Conservation (phyloP, 2,329 filamentous ascomycete genomes). For the Botrytis sinoallii region DNA sequence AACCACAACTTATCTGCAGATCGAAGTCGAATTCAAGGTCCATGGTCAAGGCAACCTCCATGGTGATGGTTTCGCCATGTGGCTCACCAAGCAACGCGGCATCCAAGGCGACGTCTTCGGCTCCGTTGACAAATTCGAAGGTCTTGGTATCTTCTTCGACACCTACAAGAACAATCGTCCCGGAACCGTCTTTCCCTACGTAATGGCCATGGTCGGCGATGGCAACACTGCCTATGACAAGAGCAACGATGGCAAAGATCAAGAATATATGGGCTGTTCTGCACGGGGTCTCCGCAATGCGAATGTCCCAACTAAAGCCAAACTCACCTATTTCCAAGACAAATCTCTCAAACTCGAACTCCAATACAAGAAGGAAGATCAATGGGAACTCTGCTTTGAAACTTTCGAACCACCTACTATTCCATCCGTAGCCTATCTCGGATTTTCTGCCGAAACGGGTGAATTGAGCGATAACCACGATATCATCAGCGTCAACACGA, state of each 20-base stretch:
- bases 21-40: slow-evolving; percentile 94
- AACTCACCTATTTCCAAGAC: slow-evolving; percentile 95
- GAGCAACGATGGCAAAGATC: slow-evolving; percentile 87
- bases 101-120: slow-evolving; percentile 83
- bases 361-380: slow-evolving; percentile 86
- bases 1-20: slow-evolving; percentile 42
- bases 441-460: slow-evolving; percentile 85
- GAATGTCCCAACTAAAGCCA: slow-evolving; percentile 76
- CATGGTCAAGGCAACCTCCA: slow-evolving; percentile 85
- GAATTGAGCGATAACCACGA: slow-evolving; percentile 98
- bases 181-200: slow-evolving; percentile 91
- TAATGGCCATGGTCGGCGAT: slow-evolving; percentile 98
- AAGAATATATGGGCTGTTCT: slow-evolving; percentile 92
- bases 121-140: slow-evolving; percentile 83
- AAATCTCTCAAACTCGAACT: slow-evolving; percentile 86
- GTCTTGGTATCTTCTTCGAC: slow-evolving; percentile 87
- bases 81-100: slow-evolving; percentile 92
- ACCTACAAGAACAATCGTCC: slow-evolving; percentile 99
- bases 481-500: slow-evolving; percentile 80
- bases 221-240: slow-evolving; percentile 88
- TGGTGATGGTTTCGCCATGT: slow-evolving; percentile 96
- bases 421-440: slow-evolving; percentile 71
- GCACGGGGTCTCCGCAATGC: slow-evolving; percentile 84
- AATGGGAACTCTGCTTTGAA: slow-evolving; percentile 90
- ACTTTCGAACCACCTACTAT: slow-evolving; percentile 68